These are phyloP conservation scores for Penicillium rolfsii DNA, from an alignment of 2,329 filamentous ascomycete species.

Conservation along the genomic window DNA sequence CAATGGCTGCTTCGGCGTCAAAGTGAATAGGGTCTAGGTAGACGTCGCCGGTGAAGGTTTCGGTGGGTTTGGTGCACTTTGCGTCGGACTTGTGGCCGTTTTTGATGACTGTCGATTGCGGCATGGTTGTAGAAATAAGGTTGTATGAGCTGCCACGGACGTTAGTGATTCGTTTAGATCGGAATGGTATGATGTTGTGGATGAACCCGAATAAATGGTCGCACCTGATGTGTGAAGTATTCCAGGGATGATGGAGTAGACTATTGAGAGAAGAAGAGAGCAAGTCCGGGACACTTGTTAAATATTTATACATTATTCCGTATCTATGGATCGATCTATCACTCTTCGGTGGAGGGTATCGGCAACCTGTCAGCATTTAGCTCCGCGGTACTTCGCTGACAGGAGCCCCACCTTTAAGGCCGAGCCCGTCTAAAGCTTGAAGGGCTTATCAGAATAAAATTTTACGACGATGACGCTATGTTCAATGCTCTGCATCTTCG, in stretches of 20 bases:
- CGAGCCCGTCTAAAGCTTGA: neutral
- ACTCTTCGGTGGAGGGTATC: too few relatives aligned
- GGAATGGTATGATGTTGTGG: neutral
- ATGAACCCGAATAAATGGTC: neutral
- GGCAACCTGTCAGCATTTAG: neutral
- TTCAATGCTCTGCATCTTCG: neutral
- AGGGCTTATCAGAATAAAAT: neutral
- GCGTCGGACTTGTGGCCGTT: constrained; percentile 5
- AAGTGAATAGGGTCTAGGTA: constrained; percentile 34
- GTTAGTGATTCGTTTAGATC: neutral
- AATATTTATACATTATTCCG: neutral
- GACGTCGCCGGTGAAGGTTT: constrained; percentile 39
- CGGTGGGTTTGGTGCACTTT: constrained; percentile 11
- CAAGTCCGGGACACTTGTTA: neutral
- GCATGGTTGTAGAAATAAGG: constrained; percentile 1
- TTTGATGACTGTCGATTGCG: constrained; percentile 11
- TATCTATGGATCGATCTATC: neutral
- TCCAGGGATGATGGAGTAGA: neutral
- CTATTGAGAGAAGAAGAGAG: neutral
- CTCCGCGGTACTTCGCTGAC: neutral
- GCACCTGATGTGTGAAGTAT: neutral
- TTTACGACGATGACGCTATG: neutral
- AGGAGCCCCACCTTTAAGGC: neutral
- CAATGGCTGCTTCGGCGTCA: constrained; percentile 36
- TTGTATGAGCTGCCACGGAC: neutral